Base-by-base conservation (phyloP, 352 stramenopile species). In the Phytophthora litchii region DNA sequence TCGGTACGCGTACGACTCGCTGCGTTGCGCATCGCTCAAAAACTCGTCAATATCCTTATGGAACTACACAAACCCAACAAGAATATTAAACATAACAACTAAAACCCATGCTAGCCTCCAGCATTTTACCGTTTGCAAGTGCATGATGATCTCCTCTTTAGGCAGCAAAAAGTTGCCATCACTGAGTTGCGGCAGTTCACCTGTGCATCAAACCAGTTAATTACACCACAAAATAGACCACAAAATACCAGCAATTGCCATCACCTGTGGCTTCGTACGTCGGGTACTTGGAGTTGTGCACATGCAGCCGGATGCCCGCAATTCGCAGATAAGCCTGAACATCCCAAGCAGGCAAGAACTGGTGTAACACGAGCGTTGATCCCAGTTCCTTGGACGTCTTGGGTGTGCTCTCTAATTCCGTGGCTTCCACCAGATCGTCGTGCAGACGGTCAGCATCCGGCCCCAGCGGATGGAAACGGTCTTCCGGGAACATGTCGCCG, bases 111-210 rank as follows among this genome's bases (percentile, higher is more conserved):
- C 38, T n/a, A 31, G 27, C 10, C 14, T 31, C 36, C 37, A 16
- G 19, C 4, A 9, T 61, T 58, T 38, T 64, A 89, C 81, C 47
- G 86, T 94, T 63, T 95, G 86, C 48, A 95, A 38, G 55, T 95
- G 86, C 78, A 92, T 83, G 49, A 94, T 83, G 43, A 95, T 94
- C 55, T 92, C 74, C 21, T 90, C 78, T 53, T 88, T 91, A 7
- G 83, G 81, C 54, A 95, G 67, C 34, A 95, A 71, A 49, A 92
- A 95, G 64, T 95, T 92, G 53, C 86, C 86, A 54, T 95, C 86
- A 46, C 77, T 91, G 19, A 95, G 72, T 64, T 95, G 86, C 29
- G 86, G 86, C 44, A 95, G 60, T 63, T 90, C 83, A 45, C 77
- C 80, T 31, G 78, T 89, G 19, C 32, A 32, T 2, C n/a, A n/a